Base-by-base conservation (phyloP, 257 asterid genomes). In the Solanum bukasovii region DNA sequence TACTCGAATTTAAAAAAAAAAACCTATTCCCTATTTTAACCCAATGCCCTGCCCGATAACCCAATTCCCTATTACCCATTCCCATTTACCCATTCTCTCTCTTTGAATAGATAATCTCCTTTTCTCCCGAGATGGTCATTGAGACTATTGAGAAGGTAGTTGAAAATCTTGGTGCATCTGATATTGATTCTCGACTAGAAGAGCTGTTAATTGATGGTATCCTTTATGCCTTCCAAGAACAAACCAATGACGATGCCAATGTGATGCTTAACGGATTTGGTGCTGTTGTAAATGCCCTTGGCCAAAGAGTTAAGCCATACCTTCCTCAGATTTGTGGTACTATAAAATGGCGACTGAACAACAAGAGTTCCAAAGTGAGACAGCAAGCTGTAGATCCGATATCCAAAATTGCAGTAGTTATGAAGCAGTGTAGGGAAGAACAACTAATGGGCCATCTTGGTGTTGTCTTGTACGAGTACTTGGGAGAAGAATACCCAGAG, bases 261-360 rank as follows among this genome's bases (percentile, higher is more conserved):
- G 96, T 96, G 88, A 96, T 96, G 98, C 98, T 96, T 34, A 96
- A 95, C 84, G 96, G 98, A 35, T 96, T 96, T 92, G 98, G 98
- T 83, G 98, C 96, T 79, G 98, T 96, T 87, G 98, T 96, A 49
- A 96, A 96, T 87, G 89, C 98, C 79, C 98, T 96, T 90, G 98
- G 98, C 70, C 96, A 93, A 90, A 91, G 96, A 89, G 98, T 95
- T 89, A 94, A 94, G 90, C 96, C 96, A 6, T 96, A 95, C 91
- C 98, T 96, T 88, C 98, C 98, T 59, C 98, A 96, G 92, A 96
- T 96, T 59, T 96, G 98, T 88, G 98, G 98, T 91, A 96, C 98
- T 68, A 96, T 96, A 86, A 96, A 94, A 78, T 96, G 98, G 98
- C 93, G 98, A 34, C 94, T 96, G 63, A 96, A 96, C 91, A 96